Base-by-base conservation (phyloP, 176 grass and related monocot species). In the Saccharum officinarum region DNA sequence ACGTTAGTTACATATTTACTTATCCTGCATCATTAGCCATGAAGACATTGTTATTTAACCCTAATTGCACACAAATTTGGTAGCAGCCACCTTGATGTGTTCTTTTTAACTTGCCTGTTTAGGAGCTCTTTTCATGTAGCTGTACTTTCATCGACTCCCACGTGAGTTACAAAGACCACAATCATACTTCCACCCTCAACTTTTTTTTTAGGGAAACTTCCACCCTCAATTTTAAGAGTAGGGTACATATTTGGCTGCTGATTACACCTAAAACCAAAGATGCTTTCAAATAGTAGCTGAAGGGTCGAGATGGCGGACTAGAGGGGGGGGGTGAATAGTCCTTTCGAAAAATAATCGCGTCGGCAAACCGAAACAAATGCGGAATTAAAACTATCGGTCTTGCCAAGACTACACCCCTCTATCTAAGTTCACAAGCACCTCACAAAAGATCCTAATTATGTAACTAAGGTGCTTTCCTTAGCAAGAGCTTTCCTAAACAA, bases 201-300 rank as follows among this genome's bases (percentile, higher is more conserved):
- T 54, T 72, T 69, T 36, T 36, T 36, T 36, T 36, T 36, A 36
- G 34, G 34, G 34, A 4, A 59, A 8, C 57, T 38, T 47, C 11
- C 59, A 18, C 25, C 41, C 8, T 73, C 66, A 79, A 73, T 17
- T 65, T 72, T 69, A 79, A 59, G 45, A 59, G 12, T 18, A 64
- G 20, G 77, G 23, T 44, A 8, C 67, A 34, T 41, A 80, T 79
- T 80, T 79, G 11, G 59, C 13, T 31, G 28, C 50, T 88, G 81
- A 75, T 75, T 33, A 20, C 18, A 52, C 44, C 30, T 69, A 59
- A 73, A 22, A 38, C 67, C 72, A 22, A 73, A 73, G 74, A 78
- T 68, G 11, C 44, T 79, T 33, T 71, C 31, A 80, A 68, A 76
- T 69, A 41, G 80, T 88, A 89, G 31, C 68, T 86, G n/a, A n/a